A percentile compares a stretch with the other conserved stretches of the same genome.
Evolutionary conservation across 768 basidiomycete species (phyloP).

Genomic region (Tricholoma hemisulphureum): DNA sequence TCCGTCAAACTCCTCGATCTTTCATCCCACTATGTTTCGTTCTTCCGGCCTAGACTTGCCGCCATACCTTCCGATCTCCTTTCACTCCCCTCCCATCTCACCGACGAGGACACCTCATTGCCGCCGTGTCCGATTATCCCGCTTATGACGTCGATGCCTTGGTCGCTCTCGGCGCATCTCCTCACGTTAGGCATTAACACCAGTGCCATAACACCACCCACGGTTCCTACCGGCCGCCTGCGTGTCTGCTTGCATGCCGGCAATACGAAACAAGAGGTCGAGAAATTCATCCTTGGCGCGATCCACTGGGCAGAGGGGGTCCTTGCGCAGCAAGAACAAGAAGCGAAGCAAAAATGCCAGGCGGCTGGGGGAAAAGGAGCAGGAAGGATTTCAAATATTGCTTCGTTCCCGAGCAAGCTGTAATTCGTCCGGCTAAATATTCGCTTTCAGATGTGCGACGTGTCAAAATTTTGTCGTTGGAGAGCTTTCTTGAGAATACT

Average conservation of each 20-base stretch:
- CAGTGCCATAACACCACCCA: conserved; percentile 55
- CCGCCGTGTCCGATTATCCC: neutral
- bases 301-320: neutral
- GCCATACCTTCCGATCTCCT: neutral
- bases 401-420: too few species aligned
- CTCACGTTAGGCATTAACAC: conserved; percentile 26
- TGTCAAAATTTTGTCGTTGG: too few species aligned
- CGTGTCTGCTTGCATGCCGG: conserved; percentile 62
- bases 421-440: too few species aligned
- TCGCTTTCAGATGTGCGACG: too few species aligned
- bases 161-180: neutral
- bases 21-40: neutral
- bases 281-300: neutral
- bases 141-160: neutral
- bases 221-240: conserved; percentile 63
- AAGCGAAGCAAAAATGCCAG: neutral
- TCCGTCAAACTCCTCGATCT: neutral
- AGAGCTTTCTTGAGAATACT: too few species aligned
- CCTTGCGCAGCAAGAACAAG: neutral
- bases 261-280: conserved; percentile 33
- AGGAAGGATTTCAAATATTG: too few species aligned
- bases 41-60: neutral
- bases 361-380: too few species aligned
- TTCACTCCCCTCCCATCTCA: neutral
- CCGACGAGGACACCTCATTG: neutral